Percentiles rank a stretch among this genome's conserved stretches.
These are phyloP conservation scores for Lactarius sp. DNA, from an alignment of 768 basidiomycete genomes.

Conservation along the genomic window DNA sequence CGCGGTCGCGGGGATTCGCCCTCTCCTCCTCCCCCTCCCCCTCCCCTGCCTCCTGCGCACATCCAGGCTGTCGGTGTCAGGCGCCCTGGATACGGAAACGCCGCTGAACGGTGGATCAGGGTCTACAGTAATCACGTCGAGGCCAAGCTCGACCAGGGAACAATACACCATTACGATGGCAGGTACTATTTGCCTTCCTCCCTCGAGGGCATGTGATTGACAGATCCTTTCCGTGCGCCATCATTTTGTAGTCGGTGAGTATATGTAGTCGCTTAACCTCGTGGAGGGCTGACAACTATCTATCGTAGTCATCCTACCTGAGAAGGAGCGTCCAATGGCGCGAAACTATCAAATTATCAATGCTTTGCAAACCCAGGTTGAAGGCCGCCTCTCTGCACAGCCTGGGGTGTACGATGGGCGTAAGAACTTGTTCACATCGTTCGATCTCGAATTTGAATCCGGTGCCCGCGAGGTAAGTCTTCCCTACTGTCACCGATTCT, in stretches of 20 bases:
- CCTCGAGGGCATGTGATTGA: neutral
- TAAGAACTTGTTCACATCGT: constrained; percentile 67
- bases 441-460: constrained; percentile 52
- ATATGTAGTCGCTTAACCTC: neutral
- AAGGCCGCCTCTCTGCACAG: constrained; percentile 61
- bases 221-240: neutral
- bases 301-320: constrained; percentile 49
- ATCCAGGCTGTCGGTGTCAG: constrained; percentile 59
- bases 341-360: constrained; percentile 67
- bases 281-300: constrained; percentile 30
- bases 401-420: constrained; percentile 75
- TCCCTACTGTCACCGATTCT: neutral
- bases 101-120: constrained; percentile 41
- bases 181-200: constrained; percentile 28
- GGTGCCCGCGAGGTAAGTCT: constrained; percentile 45
- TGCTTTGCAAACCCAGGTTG: constrained; percentile 51
- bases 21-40: neutral
- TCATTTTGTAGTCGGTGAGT: constrained; percentile 41
- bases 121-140: constrained; percentile 57
- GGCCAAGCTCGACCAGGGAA: constrained; percentile 52
- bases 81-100: constrained; percentile 55
- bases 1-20: too few relatives aligned
- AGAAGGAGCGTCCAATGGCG: constrained; percentile 58
- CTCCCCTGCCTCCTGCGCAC: constrained; percentile 32
- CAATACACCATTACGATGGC: constrained; percentile 79